phyloP scores from a whole-genome alignment of 2,329 filamentous ascomycete species.

The Raffaelea ambrosiae region DNA sequence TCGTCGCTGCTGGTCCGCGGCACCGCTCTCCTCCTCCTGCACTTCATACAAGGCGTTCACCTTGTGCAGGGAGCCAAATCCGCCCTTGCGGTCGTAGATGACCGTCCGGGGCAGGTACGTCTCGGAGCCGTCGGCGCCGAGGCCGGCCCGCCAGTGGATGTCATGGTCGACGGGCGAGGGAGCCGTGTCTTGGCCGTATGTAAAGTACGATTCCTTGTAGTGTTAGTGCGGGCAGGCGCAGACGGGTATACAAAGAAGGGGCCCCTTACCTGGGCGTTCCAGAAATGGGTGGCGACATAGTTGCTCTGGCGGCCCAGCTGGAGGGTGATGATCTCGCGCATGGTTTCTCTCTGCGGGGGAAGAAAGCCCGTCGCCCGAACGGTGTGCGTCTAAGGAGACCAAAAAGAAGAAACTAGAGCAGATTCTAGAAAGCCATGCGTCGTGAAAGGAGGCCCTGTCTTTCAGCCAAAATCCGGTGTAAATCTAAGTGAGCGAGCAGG shows the following conservation, averaged over 20 bases:
- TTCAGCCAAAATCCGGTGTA: no score
- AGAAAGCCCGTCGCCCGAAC: background rate
- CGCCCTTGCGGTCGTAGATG: conserved; percentile 91
- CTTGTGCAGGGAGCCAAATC: conserved; percentile 80
- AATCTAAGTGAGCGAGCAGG: no score
- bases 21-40: conserved; percentile 19
- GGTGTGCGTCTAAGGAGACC: no score
- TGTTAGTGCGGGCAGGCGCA: background rate
- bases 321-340: conserved; percentile 93
- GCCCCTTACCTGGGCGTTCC: conserved; percentile 75
- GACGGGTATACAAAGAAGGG: background rate
- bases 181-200: conserved; percentile 58
- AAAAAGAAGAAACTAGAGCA: no score
- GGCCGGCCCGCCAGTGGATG: conserved; percentile 77
- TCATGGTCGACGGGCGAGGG: conserved; percentile 69
- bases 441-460: no score
- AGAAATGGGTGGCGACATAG: conserved; percentile 91
- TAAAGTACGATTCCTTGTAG: conserved; percentile 91
- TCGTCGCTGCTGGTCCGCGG: conserved; percentile 4
- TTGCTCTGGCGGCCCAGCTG: conserved; percentile 92
- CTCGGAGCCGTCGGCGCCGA: conserved; percentile 75
- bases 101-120: conserved; percentile 88
- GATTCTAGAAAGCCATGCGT: no score
- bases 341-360: conserved; percentile 24
- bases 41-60: conserved; percentile 80